Conservation (phyloP, 148 eudicot species). For the Amaranthus palmeri region DNA sequence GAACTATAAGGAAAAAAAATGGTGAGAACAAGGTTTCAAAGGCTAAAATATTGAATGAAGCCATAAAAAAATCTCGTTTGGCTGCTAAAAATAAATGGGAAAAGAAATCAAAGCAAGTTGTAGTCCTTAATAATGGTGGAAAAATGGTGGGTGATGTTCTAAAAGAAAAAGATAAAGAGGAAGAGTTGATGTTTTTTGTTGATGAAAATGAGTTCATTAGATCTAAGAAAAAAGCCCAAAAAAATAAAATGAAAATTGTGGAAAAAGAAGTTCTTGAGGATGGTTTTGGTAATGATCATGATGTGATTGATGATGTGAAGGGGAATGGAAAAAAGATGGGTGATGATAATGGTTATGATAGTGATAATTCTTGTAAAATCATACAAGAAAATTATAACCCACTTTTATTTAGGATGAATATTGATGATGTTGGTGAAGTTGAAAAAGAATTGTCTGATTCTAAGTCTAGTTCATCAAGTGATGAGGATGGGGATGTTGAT, state of each 20-base stretch:
- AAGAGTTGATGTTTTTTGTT: not conserved
- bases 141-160: too few relatives aligned
- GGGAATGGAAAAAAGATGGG: not conserved
- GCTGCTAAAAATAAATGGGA: conserved; percentile 13
- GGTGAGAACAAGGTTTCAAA: conserved; percentile 25
- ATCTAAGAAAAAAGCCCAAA: not conserved
- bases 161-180: not conserved
- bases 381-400: conserved; percentile 22
- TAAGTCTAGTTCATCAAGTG: too few relatives aligned
- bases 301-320: not conserved
- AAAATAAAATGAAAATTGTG: not conserved
- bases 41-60: not conserved
- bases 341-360: conserved; percentile 7
- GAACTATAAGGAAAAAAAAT: not conserved
- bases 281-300: not conserved
- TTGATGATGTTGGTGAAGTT: too few relatives aligned
- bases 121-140: too few relatives aligned
- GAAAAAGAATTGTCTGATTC: too few relatives aligned
- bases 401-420: too few relatives aligned
- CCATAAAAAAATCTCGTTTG: not conserved
- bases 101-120: too few relatives aligned
- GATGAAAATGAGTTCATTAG: conserved; percentile 15
- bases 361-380: conserved; percentile 17
- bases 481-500: not conserved
- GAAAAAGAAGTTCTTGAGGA: not conserved